These are phyloP conservation scores for Cryptosporidium ubiquitum DNA, from an alignment of 169 alveolate species.

Conservation along the genomic window DNA sequence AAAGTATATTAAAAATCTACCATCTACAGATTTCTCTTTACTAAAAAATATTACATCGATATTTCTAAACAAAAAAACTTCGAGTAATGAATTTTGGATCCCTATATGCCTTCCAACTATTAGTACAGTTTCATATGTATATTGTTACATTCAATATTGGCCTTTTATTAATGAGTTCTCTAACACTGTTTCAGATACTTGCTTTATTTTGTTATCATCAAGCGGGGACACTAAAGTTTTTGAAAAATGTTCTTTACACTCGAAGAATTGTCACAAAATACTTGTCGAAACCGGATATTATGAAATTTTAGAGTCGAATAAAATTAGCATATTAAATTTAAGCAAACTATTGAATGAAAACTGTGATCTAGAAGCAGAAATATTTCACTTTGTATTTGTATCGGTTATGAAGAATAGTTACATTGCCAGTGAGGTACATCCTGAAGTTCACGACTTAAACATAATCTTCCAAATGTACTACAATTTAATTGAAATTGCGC, in stretches of 20 bases:
- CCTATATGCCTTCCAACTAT: constrained; percentile 67
- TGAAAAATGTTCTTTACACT: constrained; percentile 35
- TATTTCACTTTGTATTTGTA: constrained; percentile 35
- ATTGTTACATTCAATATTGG: constrained; percentile 67
- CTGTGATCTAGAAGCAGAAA: not conserved
- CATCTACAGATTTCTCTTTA: constrained; percentile 52
- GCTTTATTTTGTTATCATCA: constrained; percentile 51
- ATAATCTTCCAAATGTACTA: constrained; percentile 16
- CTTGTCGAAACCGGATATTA: not conserved
- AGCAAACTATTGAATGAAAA: not conserved
- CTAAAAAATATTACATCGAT: constrained; percentile 24
- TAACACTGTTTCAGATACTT: not conserved
- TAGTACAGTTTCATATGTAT: constrained; percentile 55
- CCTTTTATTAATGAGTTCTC: not conserved
- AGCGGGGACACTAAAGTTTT: constrained; percentile 14
- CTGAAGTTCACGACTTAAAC: constrained; percentile 7
- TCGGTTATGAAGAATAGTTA: constrained; percentile 12
- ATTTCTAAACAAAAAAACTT: not conserved
- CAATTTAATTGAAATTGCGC: constrained; percentile 24
- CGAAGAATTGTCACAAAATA: constrained; percentile 6
- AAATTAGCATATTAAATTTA: not conserved
- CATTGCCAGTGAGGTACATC: constrained; percentile 20
- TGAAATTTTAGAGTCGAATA: not conserved
- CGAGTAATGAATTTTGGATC: constrained; percentile 49
- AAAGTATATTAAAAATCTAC: constrained; percentile 40